Evolutionary conservation across 208 protist species (phyloP).

Genomic region (Jaenimonas drosophilae): DNA sequence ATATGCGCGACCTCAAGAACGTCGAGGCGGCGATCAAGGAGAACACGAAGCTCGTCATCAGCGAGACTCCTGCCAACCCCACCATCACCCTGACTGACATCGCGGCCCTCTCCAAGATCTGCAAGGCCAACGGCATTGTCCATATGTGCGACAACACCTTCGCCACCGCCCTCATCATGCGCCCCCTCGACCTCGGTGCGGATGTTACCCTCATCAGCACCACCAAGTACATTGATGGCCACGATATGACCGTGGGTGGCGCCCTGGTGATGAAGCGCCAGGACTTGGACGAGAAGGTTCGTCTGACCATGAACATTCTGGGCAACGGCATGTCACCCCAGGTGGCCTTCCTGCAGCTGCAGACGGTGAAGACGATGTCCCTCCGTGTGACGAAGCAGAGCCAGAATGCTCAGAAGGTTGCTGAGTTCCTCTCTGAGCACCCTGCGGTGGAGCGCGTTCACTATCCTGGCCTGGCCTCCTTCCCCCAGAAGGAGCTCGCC

Average conservation of each 20-base stretch:
- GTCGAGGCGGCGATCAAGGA: constrained; percentile 70
- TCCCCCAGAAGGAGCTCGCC: constrained; percentile 93
- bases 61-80: constrained; percentile 95
- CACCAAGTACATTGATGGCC: constrained; percentile 97
- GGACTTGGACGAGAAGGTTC: constrained; percentile 75
- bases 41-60: constrained; percentile 92
- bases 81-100: constrained; percentile 92
- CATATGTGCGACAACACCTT: constrained; percentile 97
- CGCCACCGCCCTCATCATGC: constrained; percentile 93
- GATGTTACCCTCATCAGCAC: constrained; percentile 95
- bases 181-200: constrained; percentile 91
- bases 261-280: constrained; percentile 65
- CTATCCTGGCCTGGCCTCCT: constrained; percentile 89
- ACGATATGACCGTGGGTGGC: constrained; percentile 94
- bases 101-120: constrained; percentile 72
- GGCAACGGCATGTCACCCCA: constrained; percentile 91
- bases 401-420: constrained; percentile 88
- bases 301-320: constrained; percentile 91
- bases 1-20: constrained; percentile 86
- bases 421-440: constrained; percentile 76
- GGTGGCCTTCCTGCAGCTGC: constrained; percentile 92
- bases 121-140: constrained; percentile 66
- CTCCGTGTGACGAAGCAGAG: constrained; percentile 89
- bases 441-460: constrained; percentile 77
- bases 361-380: constrained; percentile 93